Evolutionary conservation across 257 asterid species (phyloP).

Genomic region (Ilex aquifolium): DNA sequence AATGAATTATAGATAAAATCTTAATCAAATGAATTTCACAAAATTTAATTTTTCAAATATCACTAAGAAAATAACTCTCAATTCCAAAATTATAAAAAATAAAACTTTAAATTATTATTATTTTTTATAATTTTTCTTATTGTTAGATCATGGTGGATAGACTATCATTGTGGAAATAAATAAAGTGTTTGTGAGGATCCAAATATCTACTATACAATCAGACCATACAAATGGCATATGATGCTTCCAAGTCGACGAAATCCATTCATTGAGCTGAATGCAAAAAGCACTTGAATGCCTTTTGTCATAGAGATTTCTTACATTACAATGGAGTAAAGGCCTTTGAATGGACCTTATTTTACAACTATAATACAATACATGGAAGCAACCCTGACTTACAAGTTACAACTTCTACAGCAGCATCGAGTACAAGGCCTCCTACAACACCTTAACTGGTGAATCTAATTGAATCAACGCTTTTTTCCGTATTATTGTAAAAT

Average conservation of each 20-base stretch:
- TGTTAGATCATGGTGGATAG: too few relatives aligned
- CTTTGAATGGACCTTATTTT: slow-evolving; percentile 60
- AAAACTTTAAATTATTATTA: too few relatives aligned
- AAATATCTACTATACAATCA: too few relatives aligned
- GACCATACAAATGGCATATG: too few relatives aligned
- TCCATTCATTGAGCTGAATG: slow-evolving; percentile 12
- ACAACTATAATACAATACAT: slow-evolving; percentile 53
- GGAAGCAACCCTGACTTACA: slow-evolving; percentile 46
- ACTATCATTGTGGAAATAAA: too few relatives aligned
- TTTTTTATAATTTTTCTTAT: too few relatives aligned
- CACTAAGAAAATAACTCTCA: too few relatives aligned
- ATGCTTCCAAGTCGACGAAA: background rate
- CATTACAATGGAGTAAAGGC: slow-evolving; percentile 40
- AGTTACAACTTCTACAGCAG: slow-evolving; percentile 16
- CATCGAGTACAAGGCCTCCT: slow-evolving; percentile 14
- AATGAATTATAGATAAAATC: too few relatives aligned
- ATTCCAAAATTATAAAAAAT: too few relatives aligned
- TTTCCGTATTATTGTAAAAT: slow-evolving; percentile 11
- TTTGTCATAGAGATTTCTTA: slow-evolving; percentile 7
- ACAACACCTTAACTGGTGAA: slow-evolving; percentile 14
- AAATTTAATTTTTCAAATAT: too few relatives aligned
- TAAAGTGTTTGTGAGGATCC: too few relatives aligned
- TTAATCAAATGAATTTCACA: too few relatives aligned
- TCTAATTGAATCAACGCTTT: slow-evolving; percentile 3
- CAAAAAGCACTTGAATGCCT: slow-evolving; percentile 9